Evolutionary conservation across 345 rosid species (phyloP).

Genomic region (Geranium rotundifolium): DNA sequence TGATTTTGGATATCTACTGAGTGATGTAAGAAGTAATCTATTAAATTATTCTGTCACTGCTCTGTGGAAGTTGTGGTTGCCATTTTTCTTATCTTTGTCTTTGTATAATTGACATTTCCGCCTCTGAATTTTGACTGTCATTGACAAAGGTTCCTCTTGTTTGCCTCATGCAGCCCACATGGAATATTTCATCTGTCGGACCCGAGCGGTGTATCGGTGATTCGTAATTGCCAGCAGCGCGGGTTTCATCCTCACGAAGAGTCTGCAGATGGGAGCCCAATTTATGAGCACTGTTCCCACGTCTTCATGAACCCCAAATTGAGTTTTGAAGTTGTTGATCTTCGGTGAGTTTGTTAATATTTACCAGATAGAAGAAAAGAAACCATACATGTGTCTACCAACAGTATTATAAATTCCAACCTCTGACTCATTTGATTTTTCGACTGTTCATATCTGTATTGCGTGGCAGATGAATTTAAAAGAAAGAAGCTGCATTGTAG

Average conservation of each 20-base stretch:
- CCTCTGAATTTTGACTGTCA: neutral
- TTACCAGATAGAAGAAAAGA: neutral
- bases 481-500: too few relatives aligned
- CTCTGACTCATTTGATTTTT: too few relatives aligned
- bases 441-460: too few relatives aligned
- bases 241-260: constrained; percentile 99
- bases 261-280: constrained; percentile 58
- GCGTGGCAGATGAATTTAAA: too few relatives aligned
- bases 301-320: constrained; percentile 65
- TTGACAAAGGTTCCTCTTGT: neutral
- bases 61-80: neutral
- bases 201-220: constrained; percentile 76
- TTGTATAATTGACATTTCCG: too few relatives aligned
- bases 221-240: constrained; percentile 84
- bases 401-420: too few relatives aligned
- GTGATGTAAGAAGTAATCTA: too few relatives aligned
- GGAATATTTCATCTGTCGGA: constrained; percentile 94
- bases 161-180: constrained; percentile 47
- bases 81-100: neutral
- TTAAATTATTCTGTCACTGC: neutral
- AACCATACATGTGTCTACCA: neutral
- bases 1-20: too few relatives aligned
- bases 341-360: constrained; percentile 38
- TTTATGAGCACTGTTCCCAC: constrained; percentile 93
- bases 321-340: constrained; percentile 73